Evolutionary conservation across 2,329 filamentous ascomycete species (phyloP).

Genomic region (Penicillium sp.): DNA sequence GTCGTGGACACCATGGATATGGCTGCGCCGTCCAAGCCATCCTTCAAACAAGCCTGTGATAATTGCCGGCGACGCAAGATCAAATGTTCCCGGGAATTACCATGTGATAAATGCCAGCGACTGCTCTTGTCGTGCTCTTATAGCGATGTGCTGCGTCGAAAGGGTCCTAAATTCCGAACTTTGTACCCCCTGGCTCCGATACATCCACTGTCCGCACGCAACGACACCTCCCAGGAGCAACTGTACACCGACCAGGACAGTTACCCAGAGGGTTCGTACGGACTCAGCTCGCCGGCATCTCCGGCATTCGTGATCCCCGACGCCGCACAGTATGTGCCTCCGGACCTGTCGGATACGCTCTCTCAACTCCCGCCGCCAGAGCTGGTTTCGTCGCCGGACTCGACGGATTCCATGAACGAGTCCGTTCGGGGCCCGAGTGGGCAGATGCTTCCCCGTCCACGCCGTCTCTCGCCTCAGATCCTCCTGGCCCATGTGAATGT

Average conservation of each 20-base stretch:
- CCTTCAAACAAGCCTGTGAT: slow-evolving; percentile 35
- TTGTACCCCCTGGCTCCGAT: slow-evolving; percentile 34
- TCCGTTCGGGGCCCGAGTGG: slow-evolving; percentile 15
- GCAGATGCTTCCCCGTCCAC: slow-evolving; percentile 12
- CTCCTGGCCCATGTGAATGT: slow-evolving; percentile 37
- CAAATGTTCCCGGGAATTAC: slow-evolving; percentile 37
- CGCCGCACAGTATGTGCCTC: slow-evolving; percentile 17
- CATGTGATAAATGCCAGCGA: slow-evolving; percentile 38
- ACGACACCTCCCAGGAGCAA: slow-evolving; percentile 12
- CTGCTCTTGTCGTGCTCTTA: slow-evolving; percentile 37
- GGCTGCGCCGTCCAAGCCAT: slow-evolving; percentile 16
- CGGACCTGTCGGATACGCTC: slow-evolving; percentile 24
- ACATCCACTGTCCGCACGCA: slow-evolving; percentile 26
- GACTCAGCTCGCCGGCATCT: slow-evolving; percentile 23
- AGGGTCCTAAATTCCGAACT: slow-evolving; percentile 37
- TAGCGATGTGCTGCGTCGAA: slow-evolving; percentile 34
- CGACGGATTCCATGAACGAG: slow-evolving; percentile 27
- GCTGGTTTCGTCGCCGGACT: slow-evolving; percentile 32
- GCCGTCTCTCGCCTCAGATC: slow-evolving; percentile 29
- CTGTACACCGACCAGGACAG: slow-evolving; percentile 18
- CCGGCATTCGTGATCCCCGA: slow-evolving; percentile 22
- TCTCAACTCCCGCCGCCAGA: slow-evolving; percentile 26
- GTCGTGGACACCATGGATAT: slow-evolving; percentile 17
- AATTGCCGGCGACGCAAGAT: slow-evolving; percentile 41
- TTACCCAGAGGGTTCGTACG: slow-evolving; percentile 15